Evolutionary conservation across 257 asterid genomes (phyloP), one percentile per base, ranked within the genome.

Genomic region (Handroanthus guayacan): DNA sequence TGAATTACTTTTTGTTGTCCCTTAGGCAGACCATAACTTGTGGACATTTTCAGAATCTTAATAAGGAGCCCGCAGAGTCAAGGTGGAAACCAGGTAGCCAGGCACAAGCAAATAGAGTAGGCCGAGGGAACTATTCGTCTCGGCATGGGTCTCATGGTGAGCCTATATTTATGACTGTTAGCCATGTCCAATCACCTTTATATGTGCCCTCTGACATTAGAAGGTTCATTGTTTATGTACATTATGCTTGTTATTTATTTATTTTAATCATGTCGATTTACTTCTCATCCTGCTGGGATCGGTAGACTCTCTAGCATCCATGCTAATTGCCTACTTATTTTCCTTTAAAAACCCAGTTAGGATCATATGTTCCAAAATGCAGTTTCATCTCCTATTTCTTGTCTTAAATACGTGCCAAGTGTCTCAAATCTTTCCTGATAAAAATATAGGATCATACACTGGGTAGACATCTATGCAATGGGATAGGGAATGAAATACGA

Each of bases 11-110:
- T 67, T 48, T 77, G 50, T 31, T 18, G 17, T 66, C 54, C 61
- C 25, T 38, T 65, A 72, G 62, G 62, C 66, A 45, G 60, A 51
- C 45, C n/a, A 45, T 50, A 56, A 11, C 70, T 48, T 25, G 52
- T 44, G 5, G 48, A 8, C 58, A 10, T 78, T 61, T 72, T 80
- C 90, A 90, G 93, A 84, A 75, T 83, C 65, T 65, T 72, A 82
- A 34, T 56, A 89, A 84, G 89, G 91, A 90, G 70, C 67, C 89
- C 16, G 62, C 79, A 7, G 96, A 90, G 58, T 48, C 81, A 13
- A 86, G 79, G 82, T 77, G 86, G 89, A 88, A 85, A 78, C 76
- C 89, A 14, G 86, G 82, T 60, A 64, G 69, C 80, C 90, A 78
- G 84, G 85, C 86, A 17, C 79, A 88, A 72, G 86, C 86, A 38